Evolutionary conservation across 75 land plant species (phyloP).

Genomic region (Cunninghamia lanceolata): DNA sequence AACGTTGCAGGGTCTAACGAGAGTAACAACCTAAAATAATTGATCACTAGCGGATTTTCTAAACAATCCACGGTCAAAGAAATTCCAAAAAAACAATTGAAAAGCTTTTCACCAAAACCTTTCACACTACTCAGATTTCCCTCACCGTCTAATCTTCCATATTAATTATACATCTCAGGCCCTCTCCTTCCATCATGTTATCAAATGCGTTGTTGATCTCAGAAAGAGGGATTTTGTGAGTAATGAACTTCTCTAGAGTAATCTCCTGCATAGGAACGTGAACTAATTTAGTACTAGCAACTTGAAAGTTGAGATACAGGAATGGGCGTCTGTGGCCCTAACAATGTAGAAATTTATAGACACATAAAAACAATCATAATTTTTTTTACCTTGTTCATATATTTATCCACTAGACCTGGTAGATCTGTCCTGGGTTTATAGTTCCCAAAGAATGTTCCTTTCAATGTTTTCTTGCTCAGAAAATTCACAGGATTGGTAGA

Average conservation of each 20-base stretch:
- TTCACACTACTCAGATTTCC: too few relatives aligned
- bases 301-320: too few relatives aligned
- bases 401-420: slow-evolving; percentile 42
- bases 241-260: slow-evolving; percentile 83
- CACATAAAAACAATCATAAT: neutral
- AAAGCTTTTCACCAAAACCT: too few relatives aligned
- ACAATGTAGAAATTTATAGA: too few relatives aligned
- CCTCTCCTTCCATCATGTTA: slow-evolving; percentile 54
- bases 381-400: slow-evolving; percentile 43
- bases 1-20: too few relatives aligned
- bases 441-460: slow-evolving; percentile 49
- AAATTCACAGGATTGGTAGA: slow-evolving; percentile 23
- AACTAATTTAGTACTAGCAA: neutral
- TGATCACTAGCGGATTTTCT: too few relatives aligned
- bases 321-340: too few relatives aligned
- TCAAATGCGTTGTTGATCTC: slow-evolving; percentile 90
- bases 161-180: slow-evolving; percentile 72
- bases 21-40: too few relatives aligned
- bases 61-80: too few relatives aligned
- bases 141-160: slow-evolving; percentile 16
- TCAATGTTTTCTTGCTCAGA: slow-evolving; percentile 31
- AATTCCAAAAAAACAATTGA: too few relatives aligned
- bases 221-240: slow-evolving; percentile 59
- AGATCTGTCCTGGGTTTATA: slow-evolving; percentile 34
- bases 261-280: slow-evolving; percentile 45